Base-by-base conservation (phyloP, 2,329 filamentous ascomycete genomes). In the Byssochlamys sp. region DNA sequence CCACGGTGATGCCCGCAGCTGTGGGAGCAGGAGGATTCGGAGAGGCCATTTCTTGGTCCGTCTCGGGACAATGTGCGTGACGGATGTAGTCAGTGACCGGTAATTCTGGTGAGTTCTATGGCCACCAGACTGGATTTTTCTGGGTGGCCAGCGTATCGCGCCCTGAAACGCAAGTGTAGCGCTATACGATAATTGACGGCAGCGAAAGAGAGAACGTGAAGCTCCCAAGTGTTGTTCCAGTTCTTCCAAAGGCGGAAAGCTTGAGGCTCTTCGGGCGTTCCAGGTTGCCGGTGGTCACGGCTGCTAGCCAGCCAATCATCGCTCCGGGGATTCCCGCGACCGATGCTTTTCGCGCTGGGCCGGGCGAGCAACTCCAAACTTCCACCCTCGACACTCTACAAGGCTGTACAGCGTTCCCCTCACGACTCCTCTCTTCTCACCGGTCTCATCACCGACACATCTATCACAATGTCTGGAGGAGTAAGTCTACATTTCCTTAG, bases 1-100 rank as follows among this genome's bases (percentile, higher is more conserved):
- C 86, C 55, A 87, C 87, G 66, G 92, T 87, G 69, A 92, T 92
- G 64, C 89, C 39, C 39, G 39, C 89, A 48, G 89, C 79, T 54
- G 64, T 63, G 12, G 64, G 63, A 55, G 64, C 60, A 31, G 56
- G 12, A 28, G 59, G 26, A 27, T 82, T 85, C 57, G 83, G 79
- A 74, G 75, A 57, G 74, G 77, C 60, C 79, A 77, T 81, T 79
- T 79, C 39, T 45, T 9, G n/a, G 39, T 45, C n/a, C 39, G 39
- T 6, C 1, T 45, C n/a, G 7, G 39, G n/a, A 45, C 39, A 19
- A 45, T 2, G 39, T 45, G 35, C n/a, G 39, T 39, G n/a, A n/a
- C 14, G 1, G 2, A 14, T 4, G n/a, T 6, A 45, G 2, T 45
- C 39, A 9, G 39, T 4, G n/a, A 45, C 39, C 2, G 19, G 39